Evolutionary conservation across 192 early-diverging fungal genomes (phyloP), one percentile per base, ranked within the genome.

Genomic region (Coemansia asiatica): DNA sequence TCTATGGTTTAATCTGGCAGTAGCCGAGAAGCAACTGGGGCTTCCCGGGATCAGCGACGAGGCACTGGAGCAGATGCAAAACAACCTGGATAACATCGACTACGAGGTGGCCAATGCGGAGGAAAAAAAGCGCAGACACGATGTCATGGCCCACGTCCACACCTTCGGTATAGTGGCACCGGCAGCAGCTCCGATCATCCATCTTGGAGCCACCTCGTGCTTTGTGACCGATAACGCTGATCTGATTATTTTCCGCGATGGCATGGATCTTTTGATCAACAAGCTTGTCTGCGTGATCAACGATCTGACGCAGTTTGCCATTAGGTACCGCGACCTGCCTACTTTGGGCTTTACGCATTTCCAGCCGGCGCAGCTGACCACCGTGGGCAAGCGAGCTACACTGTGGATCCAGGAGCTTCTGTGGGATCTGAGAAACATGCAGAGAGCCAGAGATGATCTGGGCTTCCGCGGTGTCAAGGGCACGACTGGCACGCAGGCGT

Each of bases 111-210:
- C 95, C 35, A 90, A 88, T 33, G 87, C 76, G 28, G 97, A 98
- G 77, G 97, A 98, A 70, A 92, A 93, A 86, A 86, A 88, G 57
- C 86, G 95, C 16, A 85, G 97, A 16, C 97, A 98, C 81, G 97
- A 98, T 81, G 97, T 98, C 50, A 98, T 98, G 95, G 95, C 97
- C n/a, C 97, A 98, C 71, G 97, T 98, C 28, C 95, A 98, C 79
- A 91, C 95, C 18, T 94, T 94, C 81, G 95, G 94, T 46, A 69
- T 92, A 5, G 92, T 85, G 16, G 89, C 88, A 38, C 94, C 94
- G 25, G 83, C 77, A 27, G 94, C 94, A n/a, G 94, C 94, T 4
- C 89, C 86, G 26, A 95, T 98, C 64, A 98, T 98, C 75, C 97
- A 98, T 72, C 83, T 98, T 62, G 97, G 97, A 25, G 97, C 97